Evolutionary conservation across 2,329 filamentous ascomycete species (phyloP).

Genomic region (Scytalidium sp.): DNA sequence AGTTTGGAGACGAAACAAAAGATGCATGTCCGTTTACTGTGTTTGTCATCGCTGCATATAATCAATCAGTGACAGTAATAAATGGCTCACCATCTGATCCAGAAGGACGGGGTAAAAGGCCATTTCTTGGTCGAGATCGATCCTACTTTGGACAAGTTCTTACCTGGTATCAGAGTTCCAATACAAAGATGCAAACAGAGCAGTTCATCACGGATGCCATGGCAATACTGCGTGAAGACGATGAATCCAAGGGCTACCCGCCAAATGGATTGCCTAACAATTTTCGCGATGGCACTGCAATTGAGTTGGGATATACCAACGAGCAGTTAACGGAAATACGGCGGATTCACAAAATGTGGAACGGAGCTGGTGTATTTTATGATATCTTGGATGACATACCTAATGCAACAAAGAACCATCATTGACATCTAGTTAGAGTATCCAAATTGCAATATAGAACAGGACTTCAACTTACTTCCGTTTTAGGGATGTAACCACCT

Average conservation of each 20-base stretch:
- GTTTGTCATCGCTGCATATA: conserved; percentile 10
- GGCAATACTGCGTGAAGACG: not conserved
- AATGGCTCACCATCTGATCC: not conserved
- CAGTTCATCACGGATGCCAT: not conserved
- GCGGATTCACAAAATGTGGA: not conserved
- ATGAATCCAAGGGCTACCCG: not conserved
- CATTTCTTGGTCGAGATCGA: not conserved
- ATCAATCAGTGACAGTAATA: not conserved
- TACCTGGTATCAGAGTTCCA: not conserved
- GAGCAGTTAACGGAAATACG: not conserved
- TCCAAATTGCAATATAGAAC: too few species aligned
- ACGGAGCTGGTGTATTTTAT: not conserved
- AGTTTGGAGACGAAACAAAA: conserved; percentile 14
- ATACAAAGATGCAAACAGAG: not conserved
- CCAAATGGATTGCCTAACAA: not conserved
- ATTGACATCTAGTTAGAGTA: too few species aligned
- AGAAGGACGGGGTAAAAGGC: not conserved
- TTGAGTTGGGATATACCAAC: not conserved
- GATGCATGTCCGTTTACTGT: conserved; percentile 15
- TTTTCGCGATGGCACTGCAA: not conserved
- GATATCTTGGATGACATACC: not conserved
- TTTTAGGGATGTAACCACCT: too few species aligned
- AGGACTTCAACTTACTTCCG: too few species aligned
- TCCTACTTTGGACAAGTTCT: not conserved
- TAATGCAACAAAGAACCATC: too few species aligned